Base-by-base conservation (phyloP, 139 green algal species). In the Micractinium conductrix region DNA sequence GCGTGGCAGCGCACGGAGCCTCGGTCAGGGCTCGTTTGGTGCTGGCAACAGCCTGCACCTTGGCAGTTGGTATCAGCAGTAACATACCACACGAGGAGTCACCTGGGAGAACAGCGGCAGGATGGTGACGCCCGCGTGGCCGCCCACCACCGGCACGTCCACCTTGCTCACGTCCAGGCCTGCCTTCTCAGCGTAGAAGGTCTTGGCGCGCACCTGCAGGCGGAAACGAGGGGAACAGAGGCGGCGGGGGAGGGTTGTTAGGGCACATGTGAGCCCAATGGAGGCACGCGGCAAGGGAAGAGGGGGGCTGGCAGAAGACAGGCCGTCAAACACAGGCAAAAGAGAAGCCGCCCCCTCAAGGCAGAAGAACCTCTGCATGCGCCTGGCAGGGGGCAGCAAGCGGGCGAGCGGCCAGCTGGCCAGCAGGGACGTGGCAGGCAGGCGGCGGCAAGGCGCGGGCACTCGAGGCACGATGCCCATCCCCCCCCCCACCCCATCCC, bases 41-140 rank as follows among this genome's bases (percentile, higher is more conserved):
- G 55, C 55, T 5, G 19, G 55, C 16, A n/a, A 30, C 5, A 19
- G 30, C 55, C 16, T 65, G 55, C 55, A n/a, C n/a, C n/a, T n/a
- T n/a, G n/a, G n/a, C n/a, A n/a, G n/a, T 19, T 17, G 28, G 30
- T 10, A 14, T 38, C 4, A 40, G 40, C 4, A 67, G 28, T 17
- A 67, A 12, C 21, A 22, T 45, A 35, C 53, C 16, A 60, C 10
- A 22, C n/a, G n/a, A n/a, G n/a, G n/a, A n/a, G 9, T 17, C 38
- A 71, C 95, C 93, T 99, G 97, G 37, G 93, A 98, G 90, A 99
- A 98, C 22, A 99, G 93, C 1, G 97, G 97, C 85, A 99, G 92
- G 91, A 99, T 99, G 88, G 97, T 99, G 84, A 98, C 89, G 75
- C 97, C 97, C 0, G 97, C 97, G 89, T 99, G 97, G 48, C 97